Conservation (phyloP, 2,329 filamentous ascomycete genomes). For the Lasiodiplodia sp. region DNA sequence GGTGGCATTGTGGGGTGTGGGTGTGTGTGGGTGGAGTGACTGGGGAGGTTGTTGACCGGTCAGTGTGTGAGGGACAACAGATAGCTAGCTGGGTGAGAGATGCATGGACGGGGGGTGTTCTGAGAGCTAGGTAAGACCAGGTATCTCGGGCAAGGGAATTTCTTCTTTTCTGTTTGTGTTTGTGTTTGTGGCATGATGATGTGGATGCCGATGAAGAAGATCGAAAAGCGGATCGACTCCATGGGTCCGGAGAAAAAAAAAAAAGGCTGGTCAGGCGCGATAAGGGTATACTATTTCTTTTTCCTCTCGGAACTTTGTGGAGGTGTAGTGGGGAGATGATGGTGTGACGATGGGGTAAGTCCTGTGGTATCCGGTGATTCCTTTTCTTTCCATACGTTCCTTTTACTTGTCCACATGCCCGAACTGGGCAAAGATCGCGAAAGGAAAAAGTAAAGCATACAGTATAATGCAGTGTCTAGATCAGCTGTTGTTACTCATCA, state of each 20-base stretch:
- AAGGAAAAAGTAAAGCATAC: not conserved
- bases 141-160: too few species aligned
- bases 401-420: not conserved
- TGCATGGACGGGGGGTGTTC: not conserved
- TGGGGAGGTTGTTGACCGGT: not conserved
- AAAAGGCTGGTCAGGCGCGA: not conserved
- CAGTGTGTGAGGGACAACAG: not conserved
- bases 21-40: not conserved
- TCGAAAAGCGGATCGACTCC: not conserved
- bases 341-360: conserved; percentile 17
- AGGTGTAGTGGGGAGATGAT: conserved; percentile 1
- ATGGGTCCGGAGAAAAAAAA: not conserved
- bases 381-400: conserved; percentile 1
- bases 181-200: too few species aligned
- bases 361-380: not conserved
- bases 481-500: not conserved
- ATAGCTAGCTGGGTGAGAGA: not conserved
- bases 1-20: not conserved
- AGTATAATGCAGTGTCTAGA: conserved; percentile 1
- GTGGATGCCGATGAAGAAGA: not conserved
- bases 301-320: not conserved
- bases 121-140: too few species aligned
- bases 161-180: too few species aligned
- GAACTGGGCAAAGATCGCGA: not conserved
- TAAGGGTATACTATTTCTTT: not conserved